A percentile compares a stretch with the other conserved stretches of the same genome.
Conservation (phyloP, 768 basidiomycete genomes). For the Kwoniella sp. region DNA sequence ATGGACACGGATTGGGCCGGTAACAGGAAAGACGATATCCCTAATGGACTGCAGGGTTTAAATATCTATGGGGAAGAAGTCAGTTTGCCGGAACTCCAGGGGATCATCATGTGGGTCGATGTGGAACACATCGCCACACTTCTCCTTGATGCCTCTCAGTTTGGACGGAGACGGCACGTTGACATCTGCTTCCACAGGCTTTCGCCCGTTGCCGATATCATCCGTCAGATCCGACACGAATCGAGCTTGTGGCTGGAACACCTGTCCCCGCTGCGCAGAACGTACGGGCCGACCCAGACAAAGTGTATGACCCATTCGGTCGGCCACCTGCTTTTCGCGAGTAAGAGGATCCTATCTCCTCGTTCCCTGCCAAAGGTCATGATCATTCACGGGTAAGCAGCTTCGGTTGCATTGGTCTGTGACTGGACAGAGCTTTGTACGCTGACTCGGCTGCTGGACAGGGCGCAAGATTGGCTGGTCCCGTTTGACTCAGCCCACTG, state of each 20-base stretch:
- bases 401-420: background rate
- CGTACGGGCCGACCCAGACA: slow-evolving; percentile 19
- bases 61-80: slow-evolving; percentile 23
- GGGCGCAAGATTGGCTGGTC: slow-evolving; percentile 10
- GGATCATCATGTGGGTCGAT: slow-evolving; percentile 22
- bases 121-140: no score
- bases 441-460: background rate
- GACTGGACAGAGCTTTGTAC: background rate
- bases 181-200: slow-evolving; percentile 11
- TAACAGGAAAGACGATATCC: background rate
- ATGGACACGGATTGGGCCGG: no score
- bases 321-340: slow-evolving; percentile 20
- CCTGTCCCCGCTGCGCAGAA: slow-evolving; percentile 23
- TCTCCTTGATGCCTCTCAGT: no score
- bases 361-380: slow-evolving; percentile 10
- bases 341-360: slow-evolving; percentile 10
- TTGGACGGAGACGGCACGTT: no score
- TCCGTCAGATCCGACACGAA: slow-evolving; percentile 33
- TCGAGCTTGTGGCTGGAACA: slow-evolving; percentile 25
- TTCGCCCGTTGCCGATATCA: slow-evolving; percentile 25
- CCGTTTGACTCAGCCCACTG: slow-evolving; percentile 16
- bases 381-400: slow-evolving; percentile 20
- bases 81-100: slow-evolving; percentile 18
- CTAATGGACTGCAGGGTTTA: slow-evolving; percentile 21
- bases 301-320: slow-evolving; percentile 21